A percentile compares a stretch with the other conserved stretches of the same genome.
These are phyloP conservation scores for Aspergillus ochraceoroseus DNA, from an alignment of 2,329 filamentous ascomycete genomes.

Conservation along the genomic window DNA sequence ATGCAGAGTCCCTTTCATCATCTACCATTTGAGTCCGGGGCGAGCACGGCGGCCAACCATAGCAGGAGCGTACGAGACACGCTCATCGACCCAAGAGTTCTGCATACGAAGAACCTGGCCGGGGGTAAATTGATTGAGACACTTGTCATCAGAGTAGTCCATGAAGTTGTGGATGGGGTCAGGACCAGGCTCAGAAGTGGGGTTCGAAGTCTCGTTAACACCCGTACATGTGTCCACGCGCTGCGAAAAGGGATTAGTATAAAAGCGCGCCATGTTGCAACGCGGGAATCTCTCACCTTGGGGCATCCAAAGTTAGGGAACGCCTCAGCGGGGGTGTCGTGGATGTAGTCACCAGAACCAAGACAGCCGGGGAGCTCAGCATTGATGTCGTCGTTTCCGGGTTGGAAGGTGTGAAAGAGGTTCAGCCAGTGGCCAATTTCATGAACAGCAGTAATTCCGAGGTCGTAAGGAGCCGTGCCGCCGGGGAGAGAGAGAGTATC, in stretches of 20 bases:
- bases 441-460: slow-evolving; percentile 11
- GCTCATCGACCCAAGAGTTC: slow-evolving; percentile 3
- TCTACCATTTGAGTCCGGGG: neutral
- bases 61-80: neutral
- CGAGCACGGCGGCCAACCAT: neutral
- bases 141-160: slow-evolving; percentile 9
- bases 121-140: slow-evolving; percentile 4
- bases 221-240: slow-evolving; percentile 10
- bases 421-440: slow-evolving; percentile 14
- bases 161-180: slow-evolving; percentile 14
- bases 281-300: neutral
- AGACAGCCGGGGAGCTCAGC: slow-evolving; percentile 3
- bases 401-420: slow-evolving; percentile 13
- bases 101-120: slow-evolving; percentile 10
- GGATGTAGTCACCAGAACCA: slow-evolving; percentile 9
- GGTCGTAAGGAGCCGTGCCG: slow-evolving; percentile 10
- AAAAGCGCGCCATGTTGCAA: too few species aligned
- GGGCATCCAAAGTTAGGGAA: slow-evolving; percentile 5
- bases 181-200: neutral
- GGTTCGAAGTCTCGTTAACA: neutral
- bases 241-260: neutral
- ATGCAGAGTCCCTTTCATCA: too few species aligned
- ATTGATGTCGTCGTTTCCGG: neutral
- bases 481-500: slow-evolving; percentile 6
- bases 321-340: slow-evolving; percentile 9